These are phyloP conservation scores for Rhodotorula kratochvilovae DNA, from an alignment of 768 basidiomycete species.

Conservation along the genomic window DNA sequence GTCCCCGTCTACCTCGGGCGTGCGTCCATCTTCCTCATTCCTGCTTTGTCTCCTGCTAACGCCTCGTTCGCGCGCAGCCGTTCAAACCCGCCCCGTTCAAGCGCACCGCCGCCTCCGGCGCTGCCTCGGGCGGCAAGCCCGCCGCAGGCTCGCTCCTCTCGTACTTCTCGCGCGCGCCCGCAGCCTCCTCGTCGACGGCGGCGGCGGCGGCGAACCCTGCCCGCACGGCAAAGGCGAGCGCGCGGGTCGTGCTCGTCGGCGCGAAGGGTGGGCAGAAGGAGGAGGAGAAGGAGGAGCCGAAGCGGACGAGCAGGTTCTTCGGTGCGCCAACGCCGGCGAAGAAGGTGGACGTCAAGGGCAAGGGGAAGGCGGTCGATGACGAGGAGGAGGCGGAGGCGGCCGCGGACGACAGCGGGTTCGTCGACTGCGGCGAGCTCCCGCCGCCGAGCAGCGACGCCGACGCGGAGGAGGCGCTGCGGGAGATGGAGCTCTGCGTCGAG, in stretches of 20 bases:
- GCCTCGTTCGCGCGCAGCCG: neutral
- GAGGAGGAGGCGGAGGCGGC: neutral
- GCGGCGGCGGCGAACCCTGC: neutral
- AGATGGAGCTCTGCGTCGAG: slow-evolving; percentile 21
- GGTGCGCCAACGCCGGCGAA: neutral
- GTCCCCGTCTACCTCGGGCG: neutral
- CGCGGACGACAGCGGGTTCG: neutral
- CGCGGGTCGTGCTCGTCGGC: slow-evolving; percentile 2
- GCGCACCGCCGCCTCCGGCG: neutral
- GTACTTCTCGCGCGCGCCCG: slow-evolving; percentile 15
- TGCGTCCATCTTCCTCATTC: neutral
- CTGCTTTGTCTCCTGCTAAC: neutral
- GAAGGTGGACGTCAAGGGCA: neutral
- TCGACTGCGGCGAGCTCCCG: neutral
- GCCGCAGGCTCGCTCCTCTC: slow-evolving; percentile 20
- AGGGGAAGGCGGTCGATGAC: neutral
- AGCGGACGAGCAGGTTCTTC: slow-evolving; percentile 35
- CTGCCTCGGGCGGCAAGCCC: slow-evolving; percentile 6
- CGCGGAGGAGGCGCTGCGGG: slow-evolving; percentile 13
- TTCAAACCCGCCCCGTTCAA: slow-evolving; percentile 5
- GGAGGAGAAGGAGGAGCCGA: neutral
- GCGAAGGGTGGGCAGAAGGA: neutral
- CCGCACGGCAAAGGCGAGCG: neutral
- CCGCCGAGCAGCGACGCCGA: slow-evolving; percentile 7
- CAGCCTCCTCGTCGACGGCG: neutral